A percentile compares a stretch with the other conserved stretches of the same genome.
Evolutionary conservation across 805 yeast species (phyloP).

Genomic region (Cyberlindnera euphorbiiphila): DNA sequence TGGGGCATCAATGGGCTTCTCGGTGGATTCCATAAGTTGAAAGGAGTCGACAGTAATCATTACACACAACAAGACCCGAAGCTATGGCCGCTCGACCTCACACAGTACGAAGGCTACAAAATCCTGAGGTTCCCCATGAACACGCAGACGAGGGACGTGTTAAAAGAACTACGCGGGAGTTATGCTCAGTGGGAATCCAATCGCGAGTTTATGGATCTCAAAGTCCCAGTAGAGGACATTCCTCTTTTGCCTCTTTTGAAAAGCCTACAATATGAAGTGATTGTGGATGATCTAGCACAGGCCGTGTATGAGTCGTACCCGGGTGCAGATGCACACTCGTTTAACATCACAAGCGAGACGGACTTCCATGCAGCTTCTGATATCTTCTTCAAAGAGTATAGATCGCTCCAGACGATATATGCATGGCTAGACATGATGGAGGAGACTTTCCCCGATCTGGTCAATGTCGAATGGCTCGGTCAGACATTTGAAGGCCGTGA

Average conservation of each 20-base stretch:
- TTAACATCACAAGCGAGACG: conserved; percentile 9
- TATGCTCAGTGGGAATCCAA: conserved; percentile 50
- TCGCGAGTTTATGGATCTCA: conserved; percentile 44
- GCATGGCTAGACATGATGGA: conserved; percentile 65
- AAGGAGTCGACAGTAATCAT: neutral
- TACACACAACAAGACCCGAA: conserved; percentile 4
- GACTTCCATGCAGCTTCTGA: conserved; percentile 33
- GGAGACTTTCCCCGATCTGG: conserved; percentile 58
- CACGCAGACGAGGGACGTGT: neutral
- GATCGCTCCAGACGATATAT: conserved; percentile 64
- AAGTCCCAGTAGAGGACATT: conserved; percentile 18
- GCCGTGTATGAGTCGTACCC: conserved; percentile 56
- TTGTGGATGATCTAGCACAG: conserved; percentile 56
- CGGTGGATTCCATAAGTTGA: conserved; percentile 2
- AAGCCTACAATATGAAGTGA: conserved; percentile 25
- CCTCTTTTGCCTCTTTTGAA: conserved; percentile 1
- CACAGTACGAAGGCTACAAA: conserved; percentile 21
- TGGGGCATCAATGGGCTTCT: conserved; percentile 6
- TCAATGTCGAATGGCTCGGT: conserved; percentile 67
- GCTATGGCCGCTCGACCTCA: conserved; percentile 22
- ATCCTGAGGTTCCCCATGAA: conserved; percentile 17
- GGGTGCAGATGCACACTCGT: conserved; percentile 1
- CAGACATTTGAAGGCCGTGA: conserved; percentile 71
- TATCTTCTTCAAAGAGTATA: conserved; percentile 64
- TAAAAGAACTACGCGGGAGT: conserved; percentile 11